Percentiles rank a stretch among this genome's conserved stretches.
These are phyloP conservation scores for Melaleuca quinquenervia DNA, from an alignment of 345 rosid species.

Conservation along the genomic window DNA sequence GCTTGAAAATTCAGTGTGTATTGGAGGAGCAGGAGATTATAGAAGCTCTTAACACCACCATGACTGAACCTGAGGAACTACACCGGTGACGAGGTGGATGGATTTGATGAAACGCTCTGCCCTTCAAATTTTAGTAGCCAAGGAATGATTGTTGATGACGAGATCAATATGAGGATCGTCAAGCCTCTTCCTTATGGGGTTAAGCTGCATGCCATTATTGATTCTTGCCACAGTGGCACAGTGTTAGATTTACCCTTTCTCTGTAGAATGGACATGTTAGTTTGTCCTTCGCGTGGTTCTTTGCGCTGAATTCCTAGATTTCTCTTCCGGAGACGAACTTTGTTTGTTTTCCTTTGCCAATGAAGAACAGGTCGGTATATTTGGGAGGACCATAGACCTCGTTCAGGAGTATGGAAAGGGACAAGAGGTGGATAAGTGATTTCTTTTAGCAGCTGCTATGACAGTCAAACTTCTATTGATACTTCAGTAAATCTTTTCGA, in stretches of 20 bases:
- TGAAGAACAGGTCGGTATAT: constrained; percentile 39
- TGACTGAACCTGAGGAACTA: too few species aligned
- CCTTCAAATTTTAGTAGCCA: constrained; percentile 54
- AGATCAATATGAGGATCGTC: constrained; percentile 70
- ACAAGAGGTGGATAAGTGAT: constrained; percentile 84
- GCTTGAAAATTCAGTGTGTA: too few species aligned
- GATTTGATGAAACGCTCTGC: constrained; percentile 83
- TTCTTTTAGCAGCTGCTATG: constrained; percentile 88
- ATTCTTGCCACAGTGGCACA: constrained; percentile 93
- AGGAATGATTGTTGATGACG: constrained; percentile 84
- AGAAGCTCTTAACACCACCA: too few species aligned
- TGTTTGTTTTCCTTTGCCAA: not conserved
- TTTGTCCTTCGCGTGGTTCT: not conserved
- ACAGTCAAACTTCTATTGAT: constrained; percentile 73
- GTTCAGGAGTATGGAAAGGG: constrained; percentile 76
- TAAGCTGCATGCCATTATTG: constrained; percentile 81
- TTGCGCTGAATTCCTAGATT: not conserved
- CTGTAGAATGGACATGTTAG: constrained; percentile 81
- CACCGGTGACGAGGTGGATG: constrained; percentile 71
- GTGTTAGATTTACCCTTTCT: constrained; percentile 71
- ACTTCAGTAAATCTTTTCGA: constrained; percentile 38
- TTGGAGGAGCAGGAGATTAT: too few species aligned
- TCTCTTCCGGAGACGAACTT: not conserved
- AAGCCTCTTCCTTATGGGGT: constrained; percentile 78
- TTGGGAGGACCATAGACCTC: constrained; percentile 89